These are phyloP conservation scores for Leishmania tropica DNA, from an alignment of 208 protist species.

Conservation along the genomic window DNA sequence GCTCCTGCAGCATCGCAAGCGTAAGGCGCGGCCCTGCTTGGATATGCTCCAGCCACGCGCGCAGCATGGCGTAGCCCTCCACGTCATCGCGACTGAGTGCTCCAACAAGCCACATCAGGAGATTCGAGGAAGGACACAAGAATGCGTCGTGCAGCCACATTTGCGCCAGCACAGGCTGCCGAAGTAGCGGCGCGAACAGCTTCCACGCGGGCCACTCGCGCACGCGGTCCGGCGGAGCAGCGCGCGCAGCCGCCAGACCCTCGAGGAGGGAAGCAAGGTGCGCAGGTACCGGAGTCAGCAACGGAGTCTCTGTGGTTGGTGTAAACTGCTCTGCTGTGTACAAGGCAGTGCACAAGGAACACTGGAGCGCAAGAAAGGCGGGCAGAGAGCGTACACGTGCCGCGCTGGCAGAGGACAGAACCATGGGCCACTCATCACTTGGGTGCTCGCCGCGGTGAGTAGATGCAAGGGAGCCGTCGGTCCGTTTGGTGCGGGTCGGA, in stretches of 20 bases:
- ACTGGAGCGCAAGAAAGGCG: constrained; percentile 13
- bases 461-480: not conserved
- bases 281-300: not conserved
- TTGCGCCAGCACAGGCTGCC: constrained; percentile 21
- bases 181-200: constrained; percentile 15
- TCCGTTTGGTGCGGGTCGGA: not conserved
- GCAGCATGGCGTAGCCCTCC: constrained; percentile 4
- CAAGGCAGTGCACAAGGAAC: constrained; percentile 1
- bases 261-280: not conserved
- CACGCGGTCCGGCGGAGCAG: not conserved
- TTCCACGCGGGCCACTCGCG: constrained; percentile 22
- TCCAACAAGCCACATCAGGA: constrained; percentile 44
- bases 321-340: not conserved
- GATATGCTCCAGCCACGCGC: constrained; percentile 16
- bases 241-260: constrained; percentile 2
- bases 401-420: constrained; percentile 21
- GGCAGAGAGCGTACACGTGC: constrained; percentile 1
- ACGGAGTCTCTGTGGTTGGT: not conserved
- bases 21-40: not conserved
- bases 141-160: constrained; percentile 45
- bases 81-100: constrained; percentile 24
- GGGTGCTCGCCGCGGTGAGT: not conserved
- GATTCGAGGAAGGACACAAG: constrained; percentile 15
- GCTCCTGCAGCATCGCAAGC: not conserved
- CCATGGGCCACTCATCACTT: constrained; percentile 17